Evolutionary conservation across 257 asterid genomes (phyloP), one percentile per base, ranked within the genome.

Genomic region (Solanum ahanhuiri): DNA sequence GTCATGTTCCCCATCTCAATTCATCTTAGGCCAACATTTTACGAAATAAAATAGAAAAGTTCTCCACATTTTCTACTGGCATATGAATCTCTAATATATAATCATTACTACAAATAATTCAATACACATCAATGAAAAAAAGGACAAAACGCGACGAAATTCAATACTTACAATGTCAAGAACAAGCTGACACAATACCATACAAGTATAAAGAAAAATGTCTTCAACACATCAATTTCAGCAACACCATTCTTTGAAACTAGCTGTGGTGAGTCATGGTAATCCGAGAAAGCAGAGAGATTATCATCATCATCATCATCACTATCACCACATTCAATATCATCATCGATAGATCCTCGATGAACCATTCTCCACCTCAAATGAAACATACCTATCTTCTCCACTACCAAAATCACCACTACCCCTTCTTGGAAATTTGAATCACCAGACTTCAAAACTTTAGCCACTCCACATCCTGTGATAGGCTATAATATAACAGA

Each of bases 171-270:
- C 99, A 97, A 87, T 54, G 99, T 97, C 87, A 97, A 89, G 86
- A 95, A 92, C 88, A 98, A 95, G 91, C 99, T 95, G 93, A 95
- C 94, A 3, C 93, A 94, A 91, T 97, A 97, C 99, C 99, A 97
- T 64, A 91, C 96, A 87, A 95, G 89, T 89, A 96, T 93, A 39
- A 96, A 92, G 82, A 96, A 92, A 86, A 96, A 79, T 17, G 98
- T 96, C 93, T 93, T 96, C 85, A 96, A 90, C 90, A 96, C 91
- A 81, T 94, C 93, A 34, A 95, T 91, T 41, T 87, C 91, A 64
- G 93, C 89, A 71, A 92, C 64, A 86, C 91, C 88, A 87, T 58
- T 89, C 87, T 88, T 88, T 28, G 86, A 39, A 31, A 76, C 85
- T 87, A 86, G 83, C 67, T 31, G 73, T 28, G 93, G 87, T 33